These are phyloP conservation scores for Clonostachys byssicola DNA, from an alignment of 2,329 filamentous ascomycete genomes.

Conservation along the genomic window DNA sequence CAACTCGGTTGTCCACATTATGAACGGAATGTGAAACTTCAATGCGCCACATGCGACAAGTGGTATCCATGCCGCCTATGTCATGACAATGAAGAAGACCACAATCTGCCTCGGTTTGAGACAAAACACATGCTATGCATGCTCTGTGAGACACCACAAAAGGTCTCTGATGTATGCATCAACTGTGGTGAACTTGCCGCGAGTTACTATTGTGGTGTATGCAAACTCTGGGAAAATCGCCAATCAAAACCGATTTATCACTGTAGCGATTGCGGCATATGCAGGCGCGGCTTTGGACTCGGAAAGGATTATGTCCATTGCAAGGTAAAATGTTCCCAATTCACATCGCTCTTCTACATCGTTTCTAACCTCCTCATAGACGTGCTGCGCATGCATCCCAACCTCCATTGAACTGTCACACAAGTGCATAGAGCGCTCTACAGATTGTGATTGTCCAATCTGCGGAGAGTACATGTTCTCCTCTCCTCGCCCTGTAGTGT, in stretches of 20 bases:
- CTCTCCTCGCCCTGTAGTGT: constrained; percentile 81
- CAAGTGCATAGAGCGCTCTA: constrained; percentile 90
- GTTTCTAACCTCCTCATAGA: constrained; percentile 37
- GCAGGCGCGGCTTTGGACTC: constrained; percentile 81
- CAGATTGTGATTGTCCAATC: constrained; percentile 94
- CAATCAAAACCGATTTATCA: constrained; percentile 90
- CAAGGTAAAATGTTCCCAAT: constrained; percentile 58
- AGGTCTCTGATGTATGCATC: constrained; percentile 72
- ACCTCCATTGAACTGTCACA: constrained; percentile 82
- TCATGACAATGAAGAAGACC: constrained; percentile 79
- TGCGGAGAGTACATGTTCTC: constrained; percentile 97
- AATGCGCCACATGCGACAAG: constrained; percentile 82
- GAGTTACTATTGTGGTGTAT: constrained; percentile 89
- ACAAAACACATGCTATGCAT: constrained; percentile 98
- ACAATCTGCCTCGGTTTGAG: constrained; percentile 72
- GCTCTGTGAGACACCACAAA: constrained; percentile 83
- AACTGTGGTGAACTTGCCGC: constrained; percentile 75
- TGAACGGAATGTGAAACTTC: constrained; percentile 90
- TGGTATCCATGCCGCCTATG: constrained; percentile 98
- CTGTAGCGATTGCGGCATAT: constrained; percentile 94
- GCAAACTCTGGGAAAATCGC: constrained; percentile 97
- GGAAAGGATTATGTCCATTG: constrained; percentile 98
- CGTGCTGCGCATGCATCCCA: constrained; percentile 89
- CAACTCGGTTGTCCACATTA: constrained; percentile 86
- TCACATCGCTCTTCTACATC: background rate